These are phyloP conservation scores for Rhodocollybia butyracea DNA, from an alignment of 768 basidiomycete genomes.

Conservation along the genomic window DNA sequence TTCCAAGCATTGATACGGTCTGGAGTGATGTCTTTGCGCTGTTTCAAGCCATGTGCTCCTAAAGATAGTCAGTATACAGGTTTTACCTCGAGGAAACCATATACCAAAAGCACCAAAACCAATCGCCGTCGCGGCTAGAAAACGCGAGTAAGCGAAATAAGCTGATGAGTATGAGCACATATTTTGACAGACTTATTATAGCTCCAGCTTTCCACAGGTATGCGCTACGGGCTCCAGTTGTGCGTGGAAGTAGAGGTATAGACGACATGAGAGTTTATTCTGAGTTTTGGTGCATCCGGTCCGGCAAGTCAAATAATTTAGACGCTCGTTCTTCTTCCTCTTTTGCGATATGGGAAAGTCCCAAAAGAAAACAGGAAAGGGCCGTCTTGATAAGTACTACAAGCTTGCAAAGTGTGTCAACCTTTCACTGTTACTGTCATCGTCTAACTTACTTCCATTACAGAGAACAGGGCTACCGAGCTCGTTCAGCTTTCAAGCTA, in stretches of 20 bases:
- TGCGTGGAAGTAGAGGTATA: conserved; percentile 24
- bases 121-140: background rate
- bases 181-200: conserved; percentile 37
- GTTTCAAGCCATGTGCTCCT: conserved; percentile 58
- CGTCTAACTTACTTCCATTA: background rate
- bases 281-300: no score
- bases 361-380: conserved; percentile 97
- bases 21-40: conserved; percentile 41
- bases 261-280: conserved; percentile 18
- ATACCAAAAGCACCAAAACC: conserved; percentile 52
- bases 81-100: no score
- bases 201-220: conserved; percentile 41
- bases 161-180: conserved; percentile 11
- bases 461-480: conserved; percentile 98
- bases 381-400: conserved; percentile 95
- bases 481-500: conserved; percentile 98
- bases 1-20: conserved; percentile 59
- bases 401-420: conserved; percentile 81
- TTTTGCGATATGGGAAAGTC: conserved; percentile 64
- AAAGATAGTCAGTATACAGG: no score
- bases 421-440: background rate
- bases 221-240: conserved; percentile 16
- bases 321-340: conserved; percentile 1
- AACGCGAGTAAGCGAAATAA: background rate
- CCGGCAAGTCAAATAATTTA: no score